A percentile compares a stretch with the other conserved stretches of the same genome.
These are phyloP conservation scores for Wallacemonas sp. DNA, from an alignment of 208 protist genomes.

Conservation along the genomic window DNA sequence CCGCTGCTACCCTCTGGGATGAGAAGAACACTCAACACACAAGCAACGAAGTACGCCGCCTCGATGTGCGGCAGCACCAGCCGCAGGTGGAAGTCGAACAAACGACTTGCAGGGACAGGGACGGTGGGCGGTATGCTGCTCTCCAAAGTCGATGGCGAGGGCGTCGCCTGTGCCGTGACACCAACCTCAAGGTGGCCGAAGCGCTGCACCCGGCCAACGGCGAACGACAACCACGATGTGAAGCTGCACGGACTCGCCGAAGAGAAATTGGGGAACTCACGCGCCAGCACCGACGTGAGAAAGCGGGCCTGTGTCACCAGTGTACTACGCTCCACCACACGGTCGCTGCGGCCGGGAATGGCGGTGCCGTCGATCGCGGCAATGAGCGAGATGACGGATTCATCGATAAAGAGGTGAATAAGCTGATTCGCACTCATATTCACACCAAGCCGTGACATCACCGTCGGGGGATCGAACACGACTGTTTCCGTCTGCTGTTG, in stretches of 20 bases:
- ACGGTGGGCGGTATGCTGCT: no score
- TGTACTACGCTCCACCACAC: conserved; percentile 24
- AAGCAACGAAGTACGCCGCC: conserved; percentile 34
- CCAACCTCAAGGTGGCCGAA: neutral
- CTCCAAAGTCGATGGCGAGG: no score
- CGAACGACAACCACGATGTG: conserved; percentile 62
- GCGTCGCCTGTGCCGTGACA: neutral
- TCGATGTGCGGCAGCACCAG: conserved; percentile 62
- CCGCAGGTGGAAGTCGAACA: conserved; percentile 52
- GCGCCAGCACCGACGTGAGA: conserved; percentile 52
- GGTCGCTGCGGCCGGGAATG: conserved; percentile 11
- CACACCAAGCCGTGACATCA: conserved; percentile 44
- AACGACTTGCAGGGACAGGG: conserved; percentile 17
- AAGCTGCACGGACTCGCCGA: conserved; percentile 48
- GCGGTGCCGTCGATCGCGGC: conserved; percentile 17
- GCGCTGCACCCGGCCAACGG: conserved; percentile 36
- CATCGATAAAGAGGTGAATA: conserved; percentile 84
- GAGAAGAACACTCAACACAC: conserved; percentile 20
- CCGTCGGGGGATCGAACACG: conserved; percentile 22
- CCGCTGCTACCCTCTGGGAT: neutral
- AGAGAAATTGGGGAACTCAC: conserved; percentile 76
- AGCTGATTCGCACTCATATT: conserved; percentile 87
- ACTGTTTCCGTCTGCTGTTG: conserved; percentile 4
- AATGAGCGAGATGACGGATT: conserved; percentile 64
- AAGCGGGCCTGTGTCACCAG: conserved; percentile 43